A percentile compares a stretch with the other conserved stretches of the same genome.
These are phyloP conservation scores for Rhizopogon sp. DNA, from an alignment of 768 basidiomycete genomes.

Conservation along the genomic window DNA sequence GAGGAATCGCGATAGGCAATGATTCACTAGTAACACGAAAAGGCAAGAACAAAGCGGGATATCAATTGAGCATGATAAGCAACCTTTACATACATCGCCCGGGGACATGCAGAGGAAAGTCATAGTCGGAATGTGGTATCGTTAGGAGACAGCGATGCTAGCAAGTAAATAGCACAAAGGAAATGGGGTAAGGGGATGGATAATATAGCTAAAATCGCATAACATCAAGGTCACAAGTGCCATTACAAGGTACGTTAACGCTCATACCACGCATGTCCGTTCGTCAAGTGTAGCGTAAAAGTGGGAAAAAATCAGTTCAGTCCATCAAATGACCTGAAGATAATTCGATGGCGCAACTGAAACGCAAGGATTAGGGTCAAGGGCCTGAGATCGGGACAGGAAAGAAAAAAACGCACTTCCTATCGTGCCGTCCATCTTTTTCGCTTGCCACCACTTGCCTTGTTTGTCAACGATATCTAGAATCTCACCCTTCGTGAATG, in stretches of 20 bases:
- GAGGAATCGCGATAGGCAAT: neutral
- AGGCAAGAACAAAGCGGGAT: neutral
- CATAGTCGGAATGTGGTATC: constrained; percentile 24
- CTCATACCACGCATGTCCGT: constrained; percentile 23
- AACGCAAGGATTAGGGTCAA: neutral
- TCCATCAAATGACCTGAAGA: constrained; percentile 65
- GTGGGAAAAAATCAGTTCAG: constrained; percentile 8
- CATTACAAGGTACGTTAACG: constrained; percentile 27
- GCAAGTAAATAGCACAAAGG: constrained; percentile 22
- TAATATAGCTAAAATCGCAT: constrained; percentile 23
- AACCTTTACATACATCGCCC: neutral
- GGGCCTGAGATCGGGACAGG: neutral
- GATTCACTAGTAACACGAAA: neutral
- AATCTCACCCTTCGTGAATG: constrained; percentile 87
- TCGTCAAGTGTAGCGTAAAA: constrained; percentile 15
- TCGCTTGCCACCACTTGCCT: constrained; percentile 92
- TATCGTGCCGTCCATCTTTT: constrained; percentile 65
- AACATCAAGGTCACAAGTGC: constrained; percentile 16
- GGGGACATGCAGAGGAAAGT: constrained; percentile 11
- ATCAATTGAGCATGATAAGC: neutral
- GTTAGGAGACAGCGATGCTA: constrained; percentile 6
- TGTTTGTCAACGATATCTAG: constrained; percentile 91
- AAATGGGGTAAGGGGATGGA: constrained; percentile 14
- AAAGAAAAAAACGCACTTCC: constrained; percentile 57
- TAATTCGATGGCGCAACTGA: constrained; percentile 85